Percentiles rank a stretch among this genome's conserved stretches.
Conservation (phyloP, 2,329 filamentous ascomycete genomes). For the Leptographium galeiforme region DNA sequence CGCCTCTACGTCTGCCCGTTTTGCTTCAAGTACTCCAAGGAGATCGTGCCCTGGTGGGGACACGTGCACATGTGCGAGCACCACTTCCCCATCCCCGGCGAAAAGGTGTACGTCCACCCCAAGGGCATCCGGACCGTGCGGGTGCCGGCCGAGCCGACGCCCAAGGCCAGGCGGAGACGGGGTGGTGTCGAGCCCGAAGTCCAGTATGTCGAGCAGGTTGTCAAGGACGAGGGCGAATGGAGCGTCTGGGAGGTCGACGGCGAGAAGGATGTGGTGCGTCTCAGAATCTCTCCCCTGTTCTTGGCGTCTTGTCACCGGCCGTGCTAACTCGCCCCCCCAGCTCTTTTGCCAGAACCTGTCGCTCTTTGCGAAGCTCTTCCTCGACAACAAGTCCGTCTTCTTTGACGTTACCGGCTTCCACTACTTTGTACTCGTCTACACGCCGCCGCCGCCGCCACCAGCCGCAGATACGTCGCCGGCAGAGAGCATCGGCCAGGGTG, state of each 20-base stretch:
- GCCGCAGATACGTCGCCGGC: constrained; percentile 1
- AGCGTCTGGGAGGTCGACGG: constrained; percentile 90
- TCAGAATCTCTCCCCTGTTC: not conserved
- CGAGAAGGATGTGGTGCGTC: constrained; percentile 58
- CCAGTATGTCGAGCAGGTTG: constrained; percentile 28
- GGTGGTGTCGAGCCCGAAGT: constrained; percentile 16
- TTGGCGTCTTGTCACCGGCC: not conserved
- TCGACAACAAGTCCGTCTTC: constrained; percentile 96
- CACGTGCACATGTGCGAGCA: constrained; percentile 46
- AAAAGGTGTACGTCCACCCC: constrained; percentile 58
- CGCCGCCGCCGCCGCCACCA: constrained; percentile 27
- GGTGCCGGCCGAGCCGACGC: constrained; percentile 19
- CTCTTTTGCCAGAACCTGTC: constrained; percentile 92
- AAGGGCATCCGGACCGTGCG: constrained; percentile 27
- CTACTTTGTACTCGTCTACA: constrained; percentile 83
- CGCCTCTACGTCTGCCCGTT: constrained; percentile 75
- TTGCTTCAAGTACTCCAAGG: constrained; percentile 84
- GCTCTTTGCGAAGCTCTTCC: constrained; percentile 91
- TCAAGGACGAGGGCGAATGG: constrained; percentile 56
- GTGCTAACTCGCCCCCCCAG: constrained; percentile 19
- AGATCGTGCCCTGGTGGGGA: constrained; percentile 42
- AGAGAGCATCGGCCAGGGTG: not conserved
- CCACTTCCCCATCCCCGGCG: constrained; percentile 43
- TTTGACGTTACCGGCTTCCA: constrained; percentile 92
- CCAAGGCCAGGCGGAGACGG: constrained; percentile 24